A percentile compares a stretch with the other conserved stretches of the same genome.
phyloP scores from a whole-genome alignment of 1,284 basidiomycete species.

The Trichosporon sp. region DNA sequence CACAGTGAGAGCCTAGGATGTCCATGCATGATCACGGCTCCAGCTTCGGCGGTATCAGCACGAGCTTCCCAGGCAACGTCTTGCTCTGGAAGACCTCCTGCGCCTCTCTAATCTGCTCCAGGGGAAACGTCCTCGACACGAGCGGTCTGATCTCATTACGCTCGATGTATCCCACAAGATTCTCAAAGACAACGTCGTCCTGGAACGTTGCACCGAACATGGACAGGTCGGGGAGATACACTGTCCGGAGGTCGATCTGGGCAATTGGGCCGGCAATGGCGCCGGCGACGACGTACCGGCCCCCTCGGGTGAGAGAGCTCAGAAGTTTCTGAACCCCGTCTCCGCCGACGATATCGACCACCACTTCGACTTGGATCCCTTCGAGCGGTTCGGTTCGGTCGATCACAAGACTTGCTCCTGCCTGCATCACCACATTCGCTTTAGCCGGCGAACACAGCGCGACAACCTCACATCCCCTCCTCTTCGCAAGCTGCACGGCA shows the following conservation, averaged over 20 bases:
- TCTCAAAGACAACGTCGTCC: constrained; percentile 19
- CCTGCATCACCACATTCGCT: not conserved
- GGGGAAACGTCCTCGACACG: constrained; percentile 18
- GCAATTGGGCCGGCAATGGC: constrained; percentile 20
- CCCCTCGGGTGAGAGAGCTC: constrained; percentile 7
- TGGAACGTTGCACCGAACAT: constrained; percentile 23
- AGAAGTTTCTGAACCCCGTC: constrained; percentile 1
- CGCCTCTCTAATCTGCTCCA: constrained; percentile 7
- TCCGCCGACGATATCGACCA: constrained; percentile 19
- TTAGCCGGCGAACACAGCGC: not conserved
- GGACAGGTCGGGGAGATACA: constrained; percentile 22
- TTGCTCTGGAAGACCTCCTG: constrained; percentile 22
- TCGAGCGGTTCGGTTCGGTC: constrained; percentile 3
- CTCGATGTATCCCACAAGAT: constrained; percentile 15
- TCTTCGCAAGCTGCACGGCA: constrained; percentile 17
- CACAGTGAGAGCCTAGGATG: too few relatives aligned
- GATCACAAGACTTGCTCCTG: constrained; percentile 10
- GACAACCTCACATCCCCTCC: constrained; percentile 6
- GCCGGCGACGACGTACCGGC: constrained; percentile 22
- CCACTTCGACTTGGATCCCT: constrained; percentile 10
- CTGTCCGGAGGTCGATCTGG: constrained; percentile 22
- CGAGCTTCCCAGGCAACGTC: constrained; percentile 18
- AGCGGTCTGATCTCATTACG: constrained; percentile 21
- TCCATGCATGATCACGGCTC: too few relatives aligned
- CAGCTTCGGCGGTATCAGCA: constrained; percentile 10